Evolutionary conservation across 306 rosid genomes (phyloP), one percentile per base, ranked within the genome.

Genomic region (Myrica gale): DNA sequence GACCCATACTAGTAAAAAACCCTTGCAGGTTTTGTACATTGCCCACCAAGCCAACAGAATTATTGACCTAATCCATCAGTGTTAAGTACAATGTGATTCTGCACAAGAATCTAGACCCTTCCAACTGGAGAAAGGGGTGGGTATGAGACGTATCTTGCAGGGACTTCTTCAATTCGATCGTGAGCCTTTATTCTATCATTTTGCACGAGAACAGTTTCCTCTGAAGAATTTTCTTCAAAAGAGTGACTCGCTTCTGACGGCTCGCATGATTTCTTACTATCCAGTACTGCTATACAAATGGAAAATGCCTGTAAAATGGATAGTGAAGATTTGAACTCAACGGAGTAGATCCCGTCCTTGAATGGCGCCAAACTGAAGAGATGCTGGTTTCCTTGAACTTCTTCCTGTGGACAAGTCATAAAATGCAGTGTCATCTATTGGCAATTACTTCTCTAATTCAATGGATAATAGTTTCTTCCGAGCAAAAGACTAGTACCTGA

Each of bases 221-320:
- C 83, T 1, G 26, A 68, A 76, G 81, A 50, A 62, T 79, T 89
- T 74, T 71, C 93, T 80, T 86, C 91, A 44, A 74, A 15, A 13
- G 70, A 78, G 75, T 82, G 80, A 72, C 83, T 84, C 41, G 89
- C 68, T 78, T 82, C 90, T 16, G 82, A 79, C 78, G 68, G 85
- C 80, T 85, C 88, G 54, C 72, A 63, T 55, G 84, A 83, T 69
- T 85, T 88, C 87, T 77, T 81, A 80, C 96, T 52, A 72, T 96
- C 96, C 76, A 96, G 76, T 76, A 89, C 84, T 9, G 98, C 92
- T 85, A 89, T 80, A 91, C 97, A 87, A 48, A 89, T 86, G 77
- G 97, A 92, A 86, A 96, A 92, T 51, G 98, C 99, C 88, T 88
- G 99, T 85, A 96, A 75, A 76, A 78, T 83, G 57, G 98, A 80